These are phyloP conservation scores for Choiromyces venosus DNA, from an alignment of 495 filamentous ascomycete genomes.

Conservation along the genomic window DNA sequence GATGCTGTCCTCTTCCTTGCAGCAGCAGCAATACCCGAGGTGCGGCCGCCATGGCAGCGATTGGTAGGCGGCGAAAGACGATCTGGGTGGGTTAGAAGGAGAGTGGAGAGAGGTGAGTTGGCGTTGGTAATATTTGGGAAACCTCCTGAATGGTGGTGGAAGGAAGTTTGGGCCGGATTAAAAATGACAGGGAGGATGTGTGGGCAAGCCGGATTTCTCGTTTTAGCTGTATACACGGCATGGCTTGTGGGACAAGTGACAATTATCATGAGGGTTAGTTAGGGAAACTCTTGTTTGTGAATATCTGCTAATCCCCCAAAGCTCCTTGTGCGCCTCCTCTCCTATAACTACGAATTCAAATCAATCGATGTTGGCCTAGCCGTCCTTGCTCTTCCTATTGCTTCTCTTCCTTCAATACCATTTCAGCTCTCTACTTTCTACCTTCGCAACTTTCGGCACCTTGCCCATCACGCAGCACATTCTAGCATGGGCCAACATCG, in stretches of 20 bases:
- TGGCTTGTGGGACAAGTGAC: conserved; percentile 73
- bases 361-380: conserved; percentile 60
- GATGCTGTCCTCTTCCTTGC: conserved; percentile 54
- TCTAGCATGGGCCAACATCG: conserved; percentile 62
- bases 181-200: conserved; percentile 61
- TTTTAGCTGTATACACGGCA: conserved; percentile 65
- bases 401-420: conserved; percentile 62
- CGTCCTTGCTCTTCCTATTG: conserved; percentile 58
- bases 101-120: conserved; percentile 64
- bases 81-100: conserved; percentile 51
- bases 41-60: conserved; percentile 35
- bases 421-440: conserved; percentile 66
- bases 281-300: conserved; percentile 1
- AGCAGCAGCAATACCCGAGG: conserved; percentile 24
- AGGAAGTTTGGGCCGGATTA: conserved; percentile 68
- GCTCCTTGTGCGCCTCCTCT: conserved; percentile 63
- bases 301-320: conserved; percentile 31
- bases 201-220: conserved; percentile 61
- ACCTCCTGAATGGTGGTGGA: conserved; percentile 66
- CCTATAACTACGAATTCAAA: conserved; percentile 56
- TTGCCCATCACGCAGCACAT: conserved; percentile 56
- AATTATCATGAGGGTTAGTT: conserved; percentile 56
- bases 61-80: conserved; percentile 42
- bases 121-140: conserved; percentile 65
- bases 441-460: conserved; percentile 54